Evolutionary conservation across 306 rosid genomes (phyloP), one percentile per base, ranked within the genome.

Genomic region (Astragalus membranaceus): DNA sequence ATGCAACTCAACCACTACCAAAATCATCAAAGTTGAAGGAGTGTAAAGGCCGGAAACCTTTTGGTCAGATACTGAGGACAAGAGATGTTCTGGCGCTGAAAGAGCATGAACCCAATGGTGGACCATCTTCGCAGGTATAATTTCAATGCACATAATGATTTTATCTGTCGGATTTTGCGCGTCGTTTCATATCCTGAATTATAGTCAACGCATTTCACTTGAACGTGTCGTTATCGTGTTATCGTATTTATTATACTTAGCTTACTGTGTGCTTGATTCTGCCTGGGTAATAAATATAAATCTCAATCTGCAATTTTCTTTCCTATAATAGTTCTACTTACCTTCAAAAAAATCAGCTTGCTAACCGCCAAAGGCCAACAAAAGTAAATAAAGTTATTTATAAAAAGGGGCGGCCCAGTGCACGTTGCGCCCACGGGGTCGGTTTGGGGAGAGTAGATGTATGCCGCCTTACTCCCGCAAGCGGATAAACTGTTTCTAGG

Each of bases 21-120:
- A 85, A 70, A 79, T 78, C 90, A 70, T 86, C 89, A 51, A 76
- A 79, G 79, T 85, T 84, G 96, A 81, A 83, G 76, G 88, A 71
- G 52, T 54, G 42, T 35, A 55, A 64, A 55, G 86, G 87, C 47
- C 68, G 79, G 2, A 82, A 78, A 52, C 62, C 82, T 59, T 87
- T 85, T 79, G 78, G 69, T 66, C 98, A 83, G 83, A 73, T 76
- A 56, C 80, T 94, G 54, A 84, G 74, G 74, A 75, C 85, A 76
- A 87, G 85, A 82, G 85, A 87, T 57, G 82, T 57, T 42, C 61
- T 85, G 59, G 68, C 70, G 26, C 64, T 54, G 67, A 83, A 58
- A 69, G 79, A 61, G 68, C 58, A 77, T 46, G 63, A 75, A 73
- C 76, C 86, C 67, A 80, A 53, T 17, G 39, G 71, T 80, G 87